Evolutionary conservation across 2,329 filamentous ascomycete genomes (phyloP).

Genomic region (Cucurbitaria berberidis): DNA sequence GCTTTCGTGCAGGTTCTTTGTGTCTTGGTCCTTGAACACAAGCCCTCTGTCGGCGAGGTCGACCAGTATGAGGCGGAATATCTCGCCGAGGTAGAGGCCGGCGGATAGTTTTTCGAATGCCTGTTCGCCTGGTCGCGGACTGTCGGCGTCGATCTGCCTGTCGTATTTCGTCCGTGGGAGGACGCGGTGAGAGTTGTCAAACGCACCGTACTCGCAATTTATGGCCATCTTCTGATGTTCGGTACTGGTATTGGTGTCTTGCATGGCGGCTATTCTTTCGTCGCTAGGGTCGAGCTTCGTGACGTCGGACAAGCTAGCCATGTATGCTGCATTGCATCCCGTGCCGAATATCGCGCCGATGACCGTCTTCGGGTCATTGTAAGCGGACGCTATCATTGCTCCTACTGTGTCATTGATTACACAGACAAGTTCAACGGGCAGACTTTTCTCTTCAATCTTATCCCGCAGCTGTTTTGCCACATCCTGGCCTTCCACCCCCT

Average conservation of each 20-base stretch:
- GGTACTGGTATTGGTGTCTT: neutral
- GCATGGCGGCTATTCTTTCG: conserved; percentile 1
- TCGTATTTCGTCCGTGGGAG: conserved; percentile 78
- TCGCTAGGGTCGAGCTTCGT: conserved; percentile 67
- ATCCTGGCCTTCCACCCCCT: conserved; percentile 87
- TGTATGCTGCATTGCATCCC: conserved; percentile 92
- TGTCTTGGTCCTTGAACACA: conserved; percentile 81
- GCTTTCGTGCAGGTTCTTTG: conserved; percentile 73
- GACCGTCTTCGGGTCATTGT: conserved; percentile 82
- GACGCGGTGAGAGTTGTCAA: conserved; percentile 91
- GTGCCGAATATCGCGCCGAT: conserved; percentile 95
- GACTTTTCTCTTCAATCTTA: conserved; percentile 73
- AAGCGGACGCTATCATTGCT: conserved; percentile 86
- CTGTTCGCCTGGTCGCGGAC: conserved; percentile 54
- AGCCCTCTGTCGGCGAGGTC: conserved; percentile 70
- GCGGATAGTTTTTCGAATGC: conserved; percentile 56
- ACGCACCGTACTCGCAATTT: conserved; percentile 97
- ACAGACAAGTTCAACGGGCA: conserved; percentile 83
- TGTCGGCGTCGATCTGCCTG: conserved; percentile 51
- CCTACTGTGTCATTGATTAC: conserved; percentile 94
- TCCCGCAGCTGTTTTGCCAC: conserved; percentile 87
- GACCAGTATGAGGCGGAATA: conserved; percentile 53
- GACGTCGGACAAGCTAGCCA: conserved; percentile 82
- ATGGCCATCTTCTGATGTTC: conserved; percentile 72
- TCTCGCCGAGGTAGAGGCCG: conserved; percentile 54